These are phyloP conservation scores for Quercus robur DNA, from an alignment of 306 rosid species.

Conservation along the genomic window DNA sequence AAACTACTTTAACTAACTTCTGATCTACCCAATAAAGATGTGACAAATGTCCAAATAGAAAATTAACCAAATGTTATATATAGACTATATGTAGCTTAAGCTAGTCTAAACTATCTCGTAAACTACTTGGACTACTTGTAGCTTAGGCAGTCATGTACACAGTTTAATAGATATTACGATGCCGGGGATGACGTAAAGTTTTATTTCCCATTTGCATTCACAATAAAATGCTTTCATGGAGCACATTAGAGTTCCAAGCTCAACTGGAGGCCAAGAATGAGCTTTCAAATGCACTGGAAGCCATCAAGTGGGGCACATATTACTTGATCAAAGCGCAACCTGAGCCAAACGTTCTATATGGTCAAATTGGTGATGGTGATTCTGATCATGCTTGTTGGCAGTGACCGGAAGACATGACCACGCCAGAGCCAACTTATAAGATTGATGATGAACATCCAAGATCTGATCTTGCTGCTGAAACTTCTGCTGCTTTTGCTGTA, in stretches of 20 bases:
- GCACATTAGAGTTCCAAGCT: slow-evolving; percentile 32
- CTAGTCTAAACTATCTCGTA: too few species aligned
- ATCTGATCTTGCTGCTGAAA: slow-evolving; percentile 61
- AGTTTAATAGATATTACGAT: too few species aligned
- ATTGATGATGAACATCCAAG: slow-evolving; percentile 46
- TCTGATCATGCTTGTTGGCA: slow-evolving; percentile 67
- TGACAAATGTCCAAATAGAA: too few species aligned
- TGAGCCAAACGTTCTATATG: slow-evolving; percentile 33
- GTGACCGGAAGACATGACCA: slow-evolving; percentile 71
- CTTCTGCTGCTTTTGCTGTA: slow-evolving; percentile 59
- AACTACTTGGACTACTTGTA: too few species aligned
- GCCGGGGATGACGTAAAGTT: too few species aligned
- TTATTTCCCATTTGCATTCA: too few species aligned
- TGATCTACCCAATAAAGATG: too few species aligned
- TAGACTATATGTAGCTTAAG: too few species aligned
- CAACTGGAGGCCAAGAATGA: slow-evolving; percentile 25
- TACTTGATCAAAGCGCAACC: slow-evolving; percentile 57
- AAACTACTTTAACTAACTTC: too few species aligned
- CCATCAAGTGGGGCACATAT: slow-evolving; percentile 68
- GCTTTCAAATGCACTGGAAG: slow-evolving; percentile 33
- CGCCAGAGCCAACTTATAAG: slow-evolving; percentile 21
- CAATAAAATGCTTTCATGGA: too few species aligned
- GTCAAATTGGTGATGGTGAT: slow-evolving; percentile 48
- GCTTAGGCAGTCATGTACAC: too few species aligned
- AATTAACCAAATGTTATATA: too few species aligned